These are phyloP conservation scores for Suillus spraguei DNA, from an alignment of 768 basidiomycete species.

Conservation along the genomic window DNA sequence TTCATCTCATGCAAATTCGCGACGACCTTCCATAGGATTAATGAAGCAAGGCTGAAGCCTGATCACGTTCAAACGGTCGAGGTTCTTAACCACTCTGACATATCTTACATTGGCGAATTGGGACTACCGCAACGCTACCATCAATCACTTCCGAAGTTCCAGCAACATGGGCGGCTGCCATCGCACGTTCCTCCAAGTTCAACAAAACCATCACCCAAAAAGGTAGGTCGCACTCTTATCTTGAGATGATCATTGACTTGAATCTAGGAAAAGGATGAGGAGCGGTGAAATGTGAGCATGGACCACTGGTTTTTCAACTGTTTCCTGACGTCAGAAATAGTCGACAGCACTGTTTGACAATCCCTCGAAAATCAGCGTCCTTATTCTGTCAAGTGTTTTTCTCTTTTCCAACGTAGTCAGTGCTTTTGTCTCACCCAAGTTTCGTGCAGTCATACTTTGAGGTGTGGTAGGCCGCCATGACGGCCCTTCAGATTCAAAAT, in stretches of 20 bases:
- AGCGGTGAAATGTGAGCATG: background rate
- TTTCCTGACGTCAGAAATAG: background rate
- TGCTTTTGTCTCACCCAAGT: too few species aligned
- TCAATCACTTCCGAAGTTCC: background rate
- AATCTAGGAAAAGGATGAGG: background rate
- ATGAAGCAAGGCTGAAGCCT: too few species aligned
- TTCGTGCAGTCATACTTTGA: too few species aligned
- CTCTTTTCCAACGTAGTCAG: too few species aligned
- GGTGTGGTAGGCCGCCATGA: too few species aligned
- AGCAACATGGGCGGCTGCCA: background rate
- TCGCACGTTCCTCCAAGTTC: background rate
- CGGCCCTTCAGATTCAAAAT: too few species aligned
- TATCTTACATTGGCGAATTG: slow-evolving; percentile 1
- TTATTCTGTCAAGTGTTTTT: too few species aligned
- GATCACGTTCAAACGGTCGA: too few species aligned
- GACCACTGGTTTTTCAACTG: background rate
- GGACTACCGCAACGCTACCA: background rate
- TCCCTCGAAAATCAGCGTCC: background rate
- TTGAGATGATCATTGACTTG: background rate
- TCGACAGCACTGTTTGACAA: background rate
- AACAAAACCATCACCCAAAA: too few species aligned
- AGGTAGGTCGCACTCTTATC: background rate
- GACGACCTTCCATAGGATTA: too few species aligned
- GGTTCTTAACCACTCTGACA: background rate
- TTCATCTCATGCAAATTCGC: too few species aligned